Base-by-base conservation (phyloP, 2,329 filamentous ascomycete species). In the Cladorrhinum sp. region DNA sequence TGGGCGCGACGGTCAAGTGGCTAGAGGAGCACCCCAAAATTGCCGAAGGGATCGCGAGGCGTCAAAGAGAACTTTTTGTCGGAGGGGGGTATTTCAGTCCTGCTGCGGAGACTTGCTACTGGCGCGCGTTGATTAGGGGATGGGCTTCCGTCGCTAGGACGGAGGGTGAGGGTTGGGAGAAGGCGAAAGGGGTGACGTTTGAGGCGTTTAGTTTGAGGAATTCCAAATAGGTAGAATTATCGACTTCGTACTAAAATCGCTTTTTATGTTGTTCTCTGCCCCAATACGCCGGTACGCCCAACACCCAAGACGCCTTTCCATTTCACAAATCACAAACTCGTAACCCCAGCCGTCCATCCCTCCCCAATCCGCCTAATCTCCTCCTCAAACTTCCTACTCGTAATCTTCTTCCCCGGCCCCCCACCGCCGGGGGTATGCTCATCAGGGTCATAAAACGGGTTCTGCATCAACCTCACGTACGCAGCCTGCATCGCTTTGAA, bases 391-490 rank as follows among this genome's bases (percentile, higher is more conserved):
- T 80, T 86, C 68, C 83, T 85, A 74, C 92, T 96, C 57, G 86
- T 89, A 66, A 98, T 97, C 71, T 88, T 87, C 73, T 86, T 83
- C 2, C 84, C 84, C 0, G 81, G 80, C 24, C 74, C 74, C 0
- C 81, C 83, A 0, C 74, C 74, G 2, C 78, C 73, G 54, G 89
- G 89, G 64, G 83, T 83, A 73, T 93, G 87, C 69, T 94, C 90
- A 72, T 97, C 92, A 9, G 94, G 94, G 52, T 89, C 87, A 74
- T 93, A 98, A 76, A 99, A 99, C 0, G 94, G 94, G 71, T 99
- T 98, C 75, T 96, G 89, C 66, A 98, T 78, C 56, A 99, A 79
- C 64, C 86, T 81, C 61, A 98, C 90, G 70, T 97, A 99, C 28
- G 94, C 92, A n/a, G 84, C 88, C 77, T 98, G 95, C 76, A 99